Conservation (phyloP, 495 filamentous ascomycete genomes). For the Penicillium goetzii region DNA sequence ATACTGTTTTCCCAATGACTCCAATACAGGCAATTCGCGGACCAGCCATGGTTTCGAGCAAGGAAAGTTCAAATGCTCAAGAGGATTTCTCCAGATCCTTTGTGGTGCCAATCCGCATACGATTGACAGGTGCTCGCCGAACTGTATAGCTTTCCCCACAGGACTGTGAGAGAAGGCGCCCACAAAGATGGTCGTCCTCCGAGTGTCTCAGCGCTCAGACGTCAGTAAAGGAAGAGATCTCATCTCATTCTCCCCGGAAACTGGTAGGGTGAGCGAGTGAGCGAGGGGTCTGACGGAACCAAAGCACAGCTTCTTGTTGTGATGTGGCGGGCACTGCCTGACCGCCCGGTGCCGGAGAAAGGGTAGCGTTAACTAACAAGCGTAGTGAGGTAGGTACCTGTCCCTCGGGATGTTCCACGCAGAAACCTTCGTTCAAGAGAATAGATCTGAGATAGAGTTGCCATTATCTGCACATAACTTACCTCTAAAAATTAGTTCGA, state of each 20-base stretch:
- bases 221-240: neutral
- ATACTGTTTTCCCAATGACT: slow-evolving; percentile 88
- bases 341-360: neutral
- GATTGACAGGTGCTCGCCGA: neutral
- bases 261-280: neutral
- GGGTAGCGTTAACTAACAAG: neutral
- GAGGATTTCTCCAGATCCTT: neutral
- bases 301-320: neutral
- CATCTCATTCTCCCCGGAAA: slow-evolving; percentile 4
- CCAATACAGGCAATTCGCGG: slow-evolving; percentile 82
- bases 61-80: neutral
- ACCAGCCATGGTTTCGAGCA: slow-evolving; percentile 31
- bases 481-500: neutral
- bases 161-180: neutral
- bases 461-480: neutral
- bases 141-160: neutral
- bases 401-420: no score
- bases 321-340: slow-evolving; percentile 5
- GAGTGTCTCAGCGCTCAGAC: neutral
- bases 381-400: no score
- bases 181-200: neutral
- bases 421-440: neutral
- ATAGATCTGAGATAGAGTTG: neutral
- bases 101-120: neutral
- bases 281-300: neutral